phyloP scores from a whole-genome alignment of 1,139 yeast genomes.

The Yamadazyma atlantica region DNA sequence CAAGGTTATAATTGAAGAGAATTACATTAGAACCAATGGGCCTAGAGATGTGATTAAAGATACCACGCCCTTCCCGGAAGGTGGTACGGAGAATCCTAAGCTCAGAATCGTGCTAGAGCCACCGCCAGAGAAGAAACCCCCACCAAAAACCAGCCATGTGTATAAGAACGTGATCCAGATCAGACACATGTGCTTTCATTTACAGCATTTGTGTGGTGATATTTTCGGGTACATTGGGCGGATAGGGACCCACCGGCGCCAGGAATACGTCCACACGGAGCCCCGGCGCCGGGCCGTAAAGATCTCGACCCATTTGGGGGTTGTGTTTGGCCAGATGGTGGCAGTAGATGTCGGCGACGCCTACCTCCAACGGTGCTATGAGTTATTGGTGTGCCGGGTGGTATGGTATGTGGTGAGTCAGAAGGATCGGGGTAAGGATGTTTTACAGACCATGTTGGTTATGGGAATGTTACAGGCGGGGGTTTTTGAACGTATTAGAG shows the following conservation, averaged over 20 bases:
- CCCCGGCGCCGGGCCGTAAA: slow-evolving; percentile 42
- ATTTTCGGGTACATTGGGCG: slow-evolving; percentile 41
- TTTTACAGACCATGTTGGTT: slow-evolving; percentile 44
- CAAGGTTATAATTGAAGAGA: slow-evolving; percentile 58
- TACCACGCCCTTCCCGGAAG: slow-evolving; percentile 34
- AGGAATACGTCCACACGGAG: slow-evolving; percentile 33
- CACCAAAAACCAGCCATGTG: slow-evolving; percentile 47
- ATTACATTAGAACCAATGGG: slow-evolving; percentile 42
- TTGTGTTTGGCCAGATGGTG: slow-evolving; percentile 26
- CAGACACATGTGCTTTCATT: slow-evolving; percentile 48
- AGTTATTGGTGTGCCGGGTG: slow-evolving; percentile 30
- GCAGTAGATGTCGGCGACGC: slow-evolving; percentile 21
- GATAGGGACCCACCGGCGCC: slow-evolving; percentile 45
- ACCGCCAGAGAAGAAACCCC: slow-evolving; percentile 26
- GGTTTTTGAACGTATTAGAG: slow-evolving; percentile 32
- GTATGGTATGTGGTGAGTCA: slow-evolving; percentile 25
- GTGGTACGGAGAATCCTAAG: slow-evolving; percentile 33
- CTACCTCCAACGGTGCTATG: slow-evolving; percentile 23
- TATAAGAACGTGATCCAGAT: slow-evolving; percentile 62
- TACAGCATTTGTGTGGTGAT: slow-evolving; percentile 50
- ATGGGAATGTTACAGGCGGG: slow-evolving; percentile 48
- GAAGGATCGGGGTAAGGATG: slow-evolving; percentile 33
- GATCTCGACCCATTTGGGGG: slow-evolving; percentile 39
- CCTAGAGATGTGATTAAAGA: slow-evolving; percentile 49
- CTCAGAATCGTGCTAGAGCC: slow-evolving; percentile 35